Conservation (phyloP, 352 stramenopile genomes). For the Pythium aquatile region DNA sequence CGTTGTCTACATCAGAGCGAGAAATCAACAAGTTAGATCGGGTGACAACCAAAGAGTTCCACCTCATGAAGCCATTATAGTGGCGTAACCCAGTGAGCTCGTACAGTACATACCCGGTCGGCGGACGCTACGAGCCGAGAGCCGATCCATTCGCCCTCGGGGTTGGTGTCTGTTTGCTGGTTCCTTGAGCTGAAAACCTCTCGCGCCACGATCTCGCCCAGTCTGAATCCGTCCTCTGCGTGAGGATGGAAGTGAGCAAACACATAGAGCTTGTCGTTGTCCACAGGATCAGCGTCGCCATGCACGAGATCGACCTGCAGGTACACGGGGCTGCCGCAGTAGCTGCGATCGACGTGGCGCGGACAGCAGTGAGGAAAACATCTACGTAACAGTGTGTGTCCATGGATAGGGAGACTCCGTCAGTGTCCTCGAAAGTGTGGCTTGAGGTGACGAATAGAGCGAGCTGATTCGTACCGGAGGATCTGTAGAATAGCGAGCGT, state of each 20-base stretch:
- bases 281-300: not conserved
- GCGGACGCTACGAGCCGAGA: constrained; percentile 20
- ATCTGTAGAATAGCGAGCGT: constrained; percentile 1
- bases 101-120: constrained; percentile 12
- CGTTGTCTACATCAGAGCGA: constrained; percentile 2
- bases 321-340: constrained; percentile 50
- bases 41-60: no score
- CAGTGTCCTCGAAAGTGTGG: not conserved
- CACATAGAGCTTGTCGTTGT: constrained; percentile 22
- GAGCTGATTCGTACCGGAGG: constrained; percentile 7
- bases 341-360: constrained; percentile 54
- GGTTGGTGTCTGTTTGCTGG: constrained; percentile 21
- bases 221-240: not conserved
- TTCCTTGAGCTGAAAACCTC: constrained; percentile 19
- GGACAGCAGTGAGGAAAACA: constrained; percentile 73
- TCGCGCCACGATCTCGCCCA: constrained; percentile 3
- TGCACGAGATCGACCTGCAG: constrained; percentile 31
- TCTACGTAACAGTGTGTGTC: constrained; percentile 33
- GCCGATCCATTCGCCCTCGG: constrained; percentile 55
- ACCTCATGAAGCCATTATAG: no score
- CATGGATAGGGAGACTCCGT: not conserved
- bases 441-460: not conserved
- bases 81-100: no score
- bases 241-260: constrained; percentile 12
- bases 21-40: not conserved